Evolutionary conservation across 306 rosid genomes (phyloP), one percentile per base, ranked within the genome.

Genomic region (Lathyrus aphaca): DNA sequence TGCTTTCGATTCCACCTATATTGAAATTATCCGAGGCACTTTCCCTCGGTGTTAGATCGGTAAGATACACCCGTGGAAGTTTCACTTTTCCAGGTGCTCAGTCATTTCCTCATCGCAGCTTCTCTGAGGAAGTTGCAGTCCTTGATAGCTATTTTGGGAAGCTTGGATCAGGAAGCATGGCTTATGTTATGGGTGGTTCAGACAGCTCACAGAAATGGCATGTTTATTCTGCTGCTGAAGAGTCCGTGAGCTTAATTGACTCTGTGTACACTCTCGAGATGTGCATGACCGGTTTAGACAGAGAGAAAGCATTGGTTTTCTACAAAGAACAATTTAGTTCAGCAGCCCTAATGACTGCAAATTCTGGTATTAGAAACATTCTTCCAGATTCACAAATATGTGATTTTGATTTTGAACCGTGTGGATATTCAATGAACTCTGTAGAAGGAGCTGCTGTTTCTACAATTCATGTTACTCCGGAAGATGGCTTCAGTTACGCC

Each of bases 401-500:
- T 18, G 92, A 87, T 60, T 87, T 87, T 1, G 88, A 82, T 13
- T 87, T 87, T 68, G 92, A 87, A 2, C 88, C 92, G 0, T 87
- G 92, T 53, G 92, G 92, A 42, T 87, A 84, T 60, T 87, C 92
- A 1, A 84, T 87, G 92, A 87, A 87, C 21, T 81, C 89, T 17
- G 76, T 87, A 8, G 87, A 87, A 83, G 87, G 82, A 13, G 66
- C 55, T 55, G 89, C 86, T 16, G 80, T 87, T 51, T 87, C 92
- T 7, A 87, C 92, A 65, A 87, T 87, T 63, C 92, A 87, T 63
- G 75, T 87, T n/a, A 82, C 85, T 8, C 85, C 85, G 0, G 85
- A 82, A 69, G 85, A 86, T 44, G 91, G 89, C 19, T 86, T 87
- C 55, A 84, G 89, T 16, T 87, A 85, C 74, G 89, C 92, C 0